phyloP scores from a whole-genome alignment of 306 rosid genomes.

The Quercus cerris region DNA sequence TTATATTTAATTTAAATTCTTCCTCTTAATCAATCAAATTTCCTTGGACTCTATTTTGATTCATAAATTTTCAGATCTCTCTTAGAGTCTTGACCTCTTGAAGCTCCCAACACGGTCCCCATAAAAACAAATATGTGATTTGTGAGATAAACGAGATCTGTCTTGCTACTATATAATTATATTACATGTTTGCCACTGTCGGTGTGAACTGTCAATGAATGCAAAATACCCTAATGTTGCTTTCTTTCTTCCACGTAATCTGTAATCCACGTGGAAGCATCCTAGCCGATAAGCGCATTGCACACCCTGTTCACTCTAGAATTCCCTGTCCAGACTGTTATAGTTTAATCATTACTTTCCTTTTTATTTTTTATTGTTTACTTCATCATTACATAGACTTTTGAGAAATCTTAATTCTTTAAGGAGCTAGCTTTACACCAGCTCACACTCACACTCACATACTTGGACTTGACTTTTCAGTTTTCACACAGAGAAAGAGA shows the following conservation, averaged over 20 bases:
- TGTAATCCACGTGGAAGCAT: constrained; percentile 30
- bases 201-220: constrained; percentile 5
- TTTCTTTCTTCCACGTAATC: constrained; percentile 24
- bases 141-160: not conserved
- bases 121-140: not conserved
- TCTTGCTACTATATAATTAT: no score
- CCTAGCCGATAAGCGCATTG: not conserved
- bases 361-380: not conserved
- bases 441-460: not conserved
- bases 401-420: constrained; percentile 1
- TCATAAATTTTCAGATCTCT: no score
- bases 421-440: constrained; percentile 10
- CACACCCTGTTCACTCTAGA: not conserved
- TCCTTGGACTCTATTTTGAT: no score
- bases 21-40: no score
- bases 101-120: not conserved
- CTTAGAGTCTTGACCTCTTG: no score
- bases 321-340: not conserved
- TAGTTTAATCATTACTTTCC: not conserved
- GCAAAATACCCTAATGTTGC: not conserved
- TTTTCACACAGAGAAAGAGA: not conserved
- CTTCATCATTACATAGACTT: not conserved
- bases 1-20: no score
- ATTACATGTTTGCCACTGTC: constrained; percentile 37
- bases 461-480: not conserved